Conservation (phyloP, 495 filamentous ascomycete genomes). For the Evernia prunastri region DNA sequence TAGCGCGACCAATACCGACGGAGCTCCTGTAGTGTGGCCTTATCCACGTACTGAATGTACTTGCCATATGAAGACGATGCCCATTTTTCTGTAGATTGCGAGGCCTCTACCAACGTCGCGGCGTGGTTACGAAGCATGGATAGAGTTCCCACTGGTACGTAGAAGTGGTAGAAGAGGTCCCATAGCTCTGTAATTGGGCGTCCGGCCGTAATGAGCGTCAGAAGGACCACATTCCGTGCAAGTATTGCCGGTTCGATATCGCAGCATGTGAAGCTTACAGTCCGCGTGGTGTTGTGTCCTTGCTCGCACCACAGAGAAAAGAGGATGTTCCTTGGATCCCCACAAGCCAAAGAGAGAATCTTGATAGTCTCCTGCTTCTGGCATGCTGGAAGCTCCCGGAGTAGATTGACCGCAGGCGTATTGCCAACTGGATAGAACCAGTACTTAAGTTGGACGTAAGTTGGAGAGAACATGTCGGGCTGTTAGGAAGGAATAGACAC, state of each 20-base stretch:
- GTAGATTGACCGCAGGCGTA: slow-evolving; percentile 45
- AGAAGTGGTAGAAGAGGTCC: slow-evolving; percentile 51
- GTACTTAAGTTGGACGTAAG: slow-evolving; percentile 1
- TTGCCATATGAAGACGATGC: slow-evolving; percentile 32
- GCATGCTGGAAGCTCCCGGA: slow-evolving; percentile 38
- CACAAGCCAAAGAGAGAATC: slow-evolving; percentile 48
- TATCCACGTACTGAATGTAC: slow-evolving; percentile 34
- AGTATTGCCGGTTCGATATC: slow-evolving; percentile 42
- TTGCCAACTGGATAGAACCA: slow-evolving; percentile 45
- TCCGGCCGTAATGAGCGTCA: slow-evolving; percentile 41
- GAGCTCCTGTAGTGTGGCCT: slow-evolving; percentile 31
- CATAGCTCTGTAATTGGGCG: slow-evolving; percentile 35
- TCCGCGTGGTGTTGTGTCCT: slow-evolving; percentile 1
- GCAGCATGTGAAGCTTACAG: slow-evolving; percentile 40
- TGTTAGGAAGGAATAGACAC: neutral
- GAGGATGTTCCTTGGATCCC: slow-evolving; percentile 46
- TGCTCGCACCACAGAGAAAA: slow-evolving; percentile 34
- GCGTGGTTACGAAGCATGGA: slow-evolving; percentile 35
- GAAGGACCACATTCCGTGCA: slow-evolving; percentile 48
- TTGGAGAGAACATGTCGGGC: neutral
- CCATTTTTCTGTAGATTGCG: slow-evolving; percentile 35
- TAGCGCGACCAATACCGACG: slow-evolving; percentile 35
- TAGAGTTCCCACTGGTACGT: slow-evolving; percentile 36
- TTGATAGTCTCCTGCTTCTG: slow-evolving; percentile 35
- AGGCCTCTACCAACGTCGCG: slow-evolving; percentile 34